Conservation (phyloP, 148 eudicot genomes). For the Dysphania ambrosioides region DNA sequence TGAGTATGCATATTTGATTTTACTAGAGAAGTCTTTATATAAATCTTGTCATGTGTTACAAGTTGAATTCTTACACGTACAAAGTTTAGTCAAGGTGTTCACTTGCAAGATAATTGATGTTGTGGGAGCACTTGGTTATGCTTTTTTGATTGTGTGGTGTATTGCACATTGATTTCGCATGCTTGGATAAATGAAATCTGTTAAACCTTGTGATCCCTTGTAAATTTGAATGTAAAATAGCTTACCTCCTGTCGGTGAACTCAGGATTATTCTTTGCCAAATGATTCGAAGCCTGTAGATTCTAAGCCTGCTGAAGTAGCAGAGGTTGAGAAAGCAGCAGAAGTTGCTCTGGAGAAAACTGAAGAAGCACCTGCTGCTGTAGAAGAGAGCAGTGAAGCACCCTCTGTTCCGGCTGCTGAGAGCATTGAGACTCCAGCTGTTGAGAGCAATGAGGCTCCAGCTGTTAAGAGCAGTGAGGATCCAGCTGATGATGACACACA, state of each 20-base stretch:
- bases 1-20: not conserved
- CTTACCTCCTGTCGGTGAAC: not conserved
- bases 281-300: constrained; percentile 32
- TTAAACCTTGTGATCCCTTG: not conserved
- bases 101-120: not conserved
- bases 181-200: not conserved
- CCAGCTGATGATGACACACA: constrained; percentile 22
- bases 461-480: constrained; percentile 24
- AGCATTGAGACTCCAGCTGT: too few relatives aligned
- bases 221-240: constrained; percentile 14
- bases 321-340: constrained; percentile 48
- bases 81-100: not conserved
- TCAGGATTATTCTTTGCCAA: constrained; percentile 39
- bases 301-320: constrained; percentile 43
- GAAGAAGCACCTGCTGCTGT: constrained; percentile 47
- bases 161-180: not conserved
- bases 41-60: not conserved
- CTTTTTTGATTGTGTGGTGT: not conserved
- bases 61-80: not conserved
- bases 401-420: too few relatives aligned
- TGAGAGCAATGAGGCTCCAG: constrained; percentile 40
- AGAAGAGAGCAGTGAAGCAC: constrained; percentile 33
- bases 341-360: constrained; percentile 36
- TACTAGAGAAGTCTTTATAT: too few relatives aligned
- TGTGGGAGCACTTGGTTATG: not conserved